These are phyloP conservation scores for Debaryomycetaceae sp. DNA, from an alignment of 1,139 yeast genomes.

Conservation along the genomic window DNA sequence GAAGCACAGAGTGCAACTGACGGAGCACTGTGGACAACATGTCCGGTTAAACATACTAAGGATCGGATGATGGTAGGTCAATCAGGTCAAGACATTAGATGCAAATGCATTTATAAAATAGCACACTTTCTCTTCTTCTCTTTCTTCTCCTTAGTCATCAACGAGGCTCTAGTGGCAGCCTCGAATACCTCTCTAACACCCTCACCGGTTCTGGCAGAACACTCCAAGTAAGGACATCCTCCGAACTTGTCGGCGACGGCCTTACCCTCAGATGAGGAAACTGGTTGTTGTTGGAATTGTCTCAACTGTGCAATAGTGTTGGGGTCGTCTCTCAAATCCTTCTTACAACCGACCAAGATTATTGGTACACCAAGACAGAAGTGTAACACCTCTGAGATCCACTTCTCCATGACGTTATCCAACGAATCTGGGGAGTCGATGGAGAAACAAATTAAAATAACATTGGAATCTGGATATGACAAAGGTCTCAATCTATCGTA, in stretches of 20 bases:
- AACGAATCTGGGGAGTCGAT: slow-evolving; percentile 90
- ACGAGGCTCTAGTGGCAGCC: slow-evolving; percentile 87
- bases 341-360: slow-evolving; percentile 88
- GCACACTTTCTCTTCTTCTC: slow-evolving; percentile 56
- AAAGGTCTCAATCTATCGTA: slow-evolving; percentile 92
- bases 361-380: slow-evolving; percentile 96
- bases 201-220: slow-evolving; percentile 89
- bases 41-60: neutral
- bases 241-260: slow-evolving; percentile 84
- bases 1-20: neutral
- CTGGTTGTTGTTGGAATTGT: slow-evolving; percentile 74
- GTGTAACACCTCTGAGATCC: slow-evolving; percentile 92
- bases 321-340: slow-evolving; percentile 82
- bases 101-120: slow-evolving; percentile 41
- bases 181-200: slow-evolving; percentile 91
- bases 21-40: neutral
- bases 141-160: slow-evolving; percentile 60
- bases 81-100: neutral
- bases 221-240: slow-evolving; percentile 82
- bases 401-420: slow-evolving; percentile 89
- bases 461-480: slow-evolving; percentile 91
- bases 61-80: neutral
- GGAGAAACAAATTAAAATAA: slow-evolving; percentile 87
- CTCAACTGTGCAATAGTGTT: slow-evolving; percentile 72
- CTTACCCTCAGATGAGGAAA: slow-evolving; percentile 75